phyloP scores from a whole-genome alignment of 352 stramenopile species.

The Globisporangium ultimum region DNA sequence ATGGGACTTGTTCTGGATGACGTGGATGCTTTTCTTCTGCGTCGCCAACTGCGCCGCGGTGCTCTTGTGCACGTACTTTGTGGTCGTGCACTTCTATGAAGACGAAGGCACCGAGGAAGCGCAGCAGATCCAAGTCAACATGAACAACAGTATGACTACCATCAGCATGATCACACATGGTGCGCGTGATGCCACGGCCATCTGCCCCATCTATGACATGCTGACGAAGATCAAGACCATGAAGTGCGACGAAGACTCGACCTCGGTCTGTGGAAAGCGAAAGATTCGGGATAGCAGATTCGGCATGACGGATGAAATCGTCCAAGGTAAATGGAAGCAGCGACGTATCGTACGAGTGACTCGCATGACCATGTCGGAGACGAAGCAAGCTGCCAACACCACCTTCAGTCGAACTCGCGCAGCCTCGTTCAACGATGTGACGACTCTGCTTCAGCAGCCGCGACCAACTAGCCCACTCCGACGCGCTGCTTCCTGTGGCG shows the following conservation, averaged over 20 bases:
- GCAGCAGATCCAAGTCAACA: neutral
- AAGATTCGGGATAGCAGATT: conserved; percentile 16
- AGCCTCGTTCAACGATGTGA: conserved; percentile 11
- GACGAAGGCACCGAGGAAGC: conserved; percentile 12
- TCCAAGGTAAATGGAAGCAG: conserved; percentile 10
- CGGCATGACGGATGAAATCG: conserved; percentile 18
- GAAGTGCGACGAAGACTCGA: neutral
- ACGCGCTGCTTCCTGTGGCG: conserved; percentile 20
- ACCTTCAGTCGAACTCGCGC: conserved; percentile 2
- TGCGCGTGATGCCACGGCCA: conserved; percentile 5
- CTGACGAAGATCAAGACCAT: neutral
- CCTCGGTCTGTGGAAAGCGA: conserved; percentile 23
- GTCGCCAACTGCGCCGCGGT: conserved; percentile 19
- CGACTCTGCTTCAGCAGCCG: neutral
- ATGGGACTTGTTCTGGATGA: conserved; percentile 20
- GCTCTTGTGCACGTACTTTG: conserved; percentile 19
- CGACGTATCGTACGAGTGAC: conserved; percentile 9
- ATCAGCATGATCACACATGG: conserved; percentile 7
- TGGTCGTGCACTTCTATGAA: conserved; percentile 15
- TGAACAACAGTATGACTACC: neutral
- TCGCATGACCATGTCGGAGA: neutral
- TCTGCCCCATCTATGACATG: neutral
- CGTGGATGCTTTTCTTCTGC: conserved; percentile 27
- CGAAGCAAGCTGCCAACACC: neutral
- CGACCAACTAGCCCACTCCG: conserved; percentile 12